Evolutionary conservation across 2,329 filamentous ascomycete species (phyloP).

Genomic region (Aspergillus puulaauensis): DNA sequence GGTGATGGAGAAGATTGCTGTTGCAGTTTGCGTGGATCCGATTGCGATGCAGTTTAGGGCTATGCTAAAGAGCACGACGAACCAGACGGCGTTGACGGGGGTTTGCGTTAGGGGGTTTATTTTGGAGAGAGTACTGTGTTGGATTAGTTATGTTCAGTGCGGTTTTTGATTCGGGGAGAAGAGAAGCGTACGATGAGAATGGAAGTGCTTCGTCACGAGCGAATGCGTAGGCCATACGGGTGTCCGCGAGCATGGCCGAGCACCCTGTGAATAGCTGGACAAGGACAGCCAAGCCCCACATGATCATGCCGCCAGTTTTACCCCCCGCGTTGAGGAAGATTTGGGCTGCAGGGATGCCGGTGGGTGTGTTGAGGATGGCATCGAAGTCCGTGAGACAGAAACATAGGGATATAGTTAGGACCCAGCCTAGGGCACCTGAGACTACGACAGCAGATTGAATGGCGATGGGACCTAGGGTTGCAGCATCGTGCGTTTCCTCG

Average conservation of each 20-base stretch:
- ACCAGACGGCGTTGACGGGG: conserved; percentile 64
- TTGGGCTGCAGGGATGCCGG: conserved; percentile 60
- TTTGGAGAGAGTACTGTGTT: conserved; percentile 49
- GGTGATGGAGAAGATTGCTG: conserved; percentile 54
- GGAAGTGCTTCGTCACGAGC: conserved; percentile 61
- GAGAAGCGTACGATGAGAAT: conserved; percentile 52
- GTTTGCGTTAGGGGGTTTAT: conserved; percentile 57
- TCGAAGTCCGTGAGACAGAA: conserved; percentile 63
- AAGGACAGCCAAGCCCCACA: conserved; percentile 63
- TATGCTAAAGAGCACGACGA: conserved; percentile 59
- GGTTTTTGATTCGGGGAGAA: background rate
- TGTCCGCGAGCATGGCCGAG: conserved; percentile 64
- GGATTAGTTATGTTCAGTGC: background rate
- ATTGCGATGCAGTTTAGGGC: conserved; percentile 51
- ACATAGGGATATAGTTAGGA: conserved; percentile 63
- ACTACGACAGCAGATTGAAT: conserved; percentile 61
- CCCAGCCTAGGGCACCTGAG: conserved; percentile 60
- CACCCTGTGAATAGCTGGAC: conserved; percentile 66
- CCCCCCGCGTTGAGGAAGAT: conserved; percentile 62
- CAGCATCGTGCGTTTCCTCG: conserved; percentile 65
- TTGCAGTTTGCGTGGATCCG: conserved; percentile 44
- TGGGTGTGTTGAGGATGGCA: conserved; percentile 55
- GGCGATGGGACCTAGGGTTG: conserved; percentile 58
- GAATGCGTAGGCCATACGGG: conserved; percentile 63
- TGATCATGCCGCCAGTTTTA: conserved; percentile 54